Conservation (phyloP, 495 filamentous ascomycete species). For the Penicillium ochrochloron region DNA sequence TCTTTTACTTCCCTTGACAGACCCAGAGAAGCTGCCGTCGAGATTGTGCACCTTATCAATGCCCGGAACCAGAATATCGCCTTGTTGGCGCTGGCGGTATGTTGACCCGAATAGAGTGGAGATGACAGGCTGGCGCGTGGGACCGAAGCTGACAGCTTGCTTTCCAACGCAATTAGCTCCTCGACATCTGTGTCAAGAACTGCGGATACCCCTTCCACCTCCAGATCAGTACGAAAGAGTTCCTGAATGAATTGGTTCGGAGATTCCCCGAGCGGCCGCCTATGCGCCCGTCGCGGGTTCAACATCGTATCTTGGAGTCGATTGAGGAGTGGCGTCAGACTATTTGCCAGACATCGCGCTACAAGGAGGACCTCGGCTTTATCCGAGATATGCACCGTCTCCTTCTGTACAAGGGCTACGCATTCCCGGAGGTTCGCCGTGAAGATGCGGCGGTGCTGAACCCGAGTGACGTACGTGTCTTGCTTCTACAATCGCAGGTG, state of each 20-base stretch:
- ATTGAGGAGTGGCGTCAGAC: slow-evolving; percentile 99
- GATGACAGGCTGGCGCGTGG: slow-evolving; percentile 26
- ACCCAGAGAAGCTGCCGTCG: slow-evolving; percentile 91
- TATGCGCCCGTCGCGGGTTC: slow-evolving; percentile 80
- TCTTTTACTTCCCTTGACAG: slow-evolving; percentile 35
- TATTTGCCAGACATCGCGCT: slow-evolving; percentile 95
- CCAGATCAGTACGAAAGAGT: slow-evolving; percentile 98
- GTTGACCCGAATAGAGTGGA: slow-evolving; percentile 23
- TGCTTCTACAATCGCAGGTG: slow-evolving; percentile 1
- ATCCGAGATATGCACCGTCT: slow-evolving; percentile 98
- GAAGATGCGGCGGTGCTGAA: slow-evolving; percentile 98
- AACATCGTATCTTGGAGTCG: slow-evolving; percentile 89
- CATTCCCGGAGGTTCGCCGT: slow-evolving; percentile 86
- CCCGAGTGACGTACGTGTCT: slow-evolving; percentile 84
- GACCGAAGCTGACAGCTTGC: slow-evolving; percentile 29
- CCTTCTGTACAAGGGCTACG: slow-evolving; percentile 93
- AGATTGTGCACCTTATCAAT: slow-evolving; percentile 94
- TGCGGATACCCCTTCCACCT: slow-evolving; percentile 99
- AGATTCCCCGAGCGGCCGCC: slow-evolving; percentile 94
- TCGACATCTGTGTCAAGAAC: slow-evolving; percentile 99
- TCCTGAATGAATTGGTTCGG: slow-evolving; percentile 96
- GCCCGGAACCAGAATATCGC: slow-evolving; percentile 95
- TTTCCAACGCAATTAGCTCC: slow-evolving; percentile 61
- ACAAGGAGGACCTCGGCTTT: slow-evolving; percentile 95
- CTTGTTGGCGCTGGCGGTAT: slow-evolving; percentile 77